Evolutionary conservation across 78 protist genomes (phyloP).

Genomic region (Salpingoeca rosetta): DNA sequence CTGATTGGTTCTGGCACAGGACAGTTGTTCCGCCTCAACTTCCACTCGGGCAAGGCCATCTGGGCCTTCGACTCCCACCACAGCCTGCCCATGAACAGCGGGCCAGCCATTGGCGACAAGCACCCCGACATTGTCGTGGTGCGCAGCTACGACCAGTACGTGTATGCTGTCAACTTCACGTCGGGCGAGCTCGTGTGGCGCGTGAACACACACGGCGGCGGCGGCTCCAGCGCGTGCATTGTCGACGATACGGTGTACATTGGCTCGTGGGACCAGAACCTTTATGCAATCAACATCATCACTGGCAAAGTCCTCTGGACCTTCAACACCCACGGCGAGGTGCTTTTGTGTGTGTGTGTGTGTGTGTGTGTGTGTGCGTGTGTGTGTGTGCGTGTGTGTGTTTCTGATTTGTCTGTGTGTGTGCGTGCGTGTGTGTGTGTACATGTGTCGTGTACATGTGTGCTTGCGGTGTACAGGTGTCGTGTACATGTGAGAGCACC

Average conservation of each 20-base stretch:
- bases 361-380: too few relatives aligned
- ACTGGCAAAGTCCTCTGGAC: background rate
- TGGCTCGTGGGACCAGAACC: background rate
- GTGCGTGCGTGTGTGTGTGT: too few relatives aligned
- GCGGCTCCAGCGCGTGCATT: background rate
- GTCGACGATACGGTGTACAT: background rate
- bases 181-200: background rate
- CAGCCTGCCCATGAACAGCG: too few relatives aligned
- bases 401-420: too few relatives aligned
- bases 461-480: too few relatives aligned
- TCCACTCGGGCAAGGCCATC: background rate
- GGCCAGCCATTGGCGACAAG: too few relatives aligned
- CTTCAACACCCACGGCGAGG: background rate
- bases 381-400: too few relatives aligned
- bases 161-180: background rate
- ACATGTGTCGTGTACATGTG: too few relatives aligned
- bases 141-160: background rate
- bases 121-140: too few relatives aligned
- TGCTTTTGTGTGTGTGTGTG: too few relatives aligned
- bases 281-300: background rate
- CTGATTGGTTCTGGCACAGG: background rate
- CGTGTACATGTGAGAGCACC: too few relatives aligned
- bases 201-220: background rate
- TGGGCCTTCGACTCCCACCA: background rate
- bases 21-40: background rate